Evolutionary conservation across 2,329 filamentous ascomycete genomes (phyloP), one percentile per base, ranked within the genome.

Genomic region (Fusarium incarnatum): DNA sequence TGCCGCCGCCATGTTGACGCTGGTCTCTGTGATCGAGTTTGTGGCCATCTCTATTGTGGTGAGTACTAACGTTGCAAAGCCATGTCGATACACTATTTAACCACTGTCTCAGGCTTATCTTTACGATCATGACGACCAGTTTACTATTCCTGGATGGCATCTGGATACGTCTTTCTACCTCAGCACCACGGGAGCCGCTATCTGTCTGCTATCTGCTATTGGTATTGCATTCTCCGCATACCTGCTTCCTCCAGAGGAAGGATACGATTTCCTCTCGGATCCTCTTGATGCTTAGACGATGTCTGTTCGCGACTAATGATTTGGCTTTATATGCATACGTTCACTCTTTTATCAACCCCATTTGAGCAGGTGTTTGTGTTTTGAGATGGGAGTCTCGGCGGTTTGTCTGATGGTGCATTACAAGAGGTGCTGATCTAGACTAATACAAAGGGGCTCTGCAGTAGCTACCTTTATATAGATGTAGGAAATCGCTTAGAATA

Each of bases 1-100:
- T 44, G 82, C 97, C 49, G 86, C 85, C 46, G 83, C 86, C 32
- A 81, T 97, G 73, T 81, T 97, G 64, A 78, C 86, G 0, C 76
- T 91, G 40, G 89, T 92, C 23, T 89, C 88, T 2, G 78, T 87
- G n/a, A 85, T 92, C 20, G 89, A 97, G 81, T 88, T 92, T 70
- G 87, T 86, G n/a, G 87, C 89, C 50, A 94, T 97, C 87, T 90
- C 89, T 49, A 87, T 97, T 74, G 92, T 97, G 83, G 94, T 97
- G 84, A 78, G 92, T 86, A 44, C 9, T 15, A 16, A 27, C 13
- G 4, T 2, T 7, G 12, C n/a, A 8, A 6, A 11, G 4, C 7
- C 10, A 22, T 20, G 6, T 3, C 8, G 28, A 23, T 25, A 40
- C 18, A 23, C 22, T 32, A 23, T 15, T 63, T 74, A 53, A 74